A percentile compares a stretch with the other conserved stretches of the same genome.
phyloP scores from a whole-genome alignment of 2,329 filamentous ascomycete species.

The Clarireedia homoeocarpa region DNA sequence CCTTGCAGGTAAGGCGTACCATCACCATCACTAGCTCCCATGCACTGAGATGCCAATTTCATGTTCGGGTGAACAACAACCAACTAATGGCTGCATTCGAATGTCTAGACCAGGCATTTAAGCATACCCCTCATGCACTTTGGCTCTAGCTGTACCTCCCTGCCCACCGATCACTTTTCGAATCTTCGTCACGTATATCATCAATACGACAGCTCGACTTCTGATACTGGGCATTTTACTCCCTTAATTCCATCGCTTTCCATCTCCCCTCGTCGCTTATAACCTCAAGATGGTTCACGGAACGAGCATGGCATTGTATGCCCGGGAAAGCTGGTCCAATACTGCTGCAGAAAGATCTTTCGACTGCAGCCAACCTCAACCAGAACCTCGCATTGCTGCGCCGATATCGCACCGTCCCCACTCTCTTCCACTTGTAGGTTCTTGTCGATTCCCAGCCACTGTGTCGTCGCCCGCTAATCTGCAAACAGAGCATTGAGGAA shows the following conservation, averaged over 20 bases:
- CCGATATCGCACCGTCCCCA: conserved; percentile 8
- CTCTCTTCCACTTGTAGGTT: conserved; percentile 4
- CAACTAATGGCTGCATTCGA: too few relatives aligned
- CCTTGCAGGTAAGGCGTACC: conserved; percentile 1
- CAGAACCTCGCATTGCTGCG: conserved; percentile 11
- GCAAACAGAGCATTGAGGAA: conserved; percentile 18
- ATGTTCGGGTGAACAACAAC: too few relatives aligned
- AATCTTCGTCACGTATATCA: conserved; percentile 13
- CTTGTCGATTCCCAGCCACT: neutral
- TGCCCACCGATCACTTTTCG: neutral
- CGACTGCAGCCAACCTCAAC: conserved; percentile 12
- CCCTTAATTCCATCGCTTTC: conserved; percentile 5
- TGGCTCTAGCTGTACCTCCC: neutral
- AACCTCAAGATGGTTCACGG: conserved; percentile 23
- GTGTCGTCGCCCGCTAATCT: neutral
- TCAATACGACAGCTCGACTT: conserved; percentile 30
- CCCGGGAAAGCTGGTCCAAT: conserved; percentile 15
- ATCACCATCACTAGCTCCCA: too few relatives aligned
- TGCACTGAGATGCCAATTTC: too few relatives aligned
- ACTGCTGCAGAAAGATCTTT: conserved; percentile 16
- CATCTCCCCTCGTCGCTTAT: neutral
- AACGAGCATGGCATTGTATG: conserved; percentile 11
- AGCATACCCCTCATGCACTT: too few relatives aligned
- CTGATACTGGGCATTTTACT: conserved; percentile 14
- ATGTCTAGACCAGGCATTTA: too few relatives aligned